Evolutionary conservation across 2,329 filamentous ascomycete genomes (phyloP), one percentile per base, ranked within the genome.

Genomic region (Dactylonectria estremocensis): DNA sequence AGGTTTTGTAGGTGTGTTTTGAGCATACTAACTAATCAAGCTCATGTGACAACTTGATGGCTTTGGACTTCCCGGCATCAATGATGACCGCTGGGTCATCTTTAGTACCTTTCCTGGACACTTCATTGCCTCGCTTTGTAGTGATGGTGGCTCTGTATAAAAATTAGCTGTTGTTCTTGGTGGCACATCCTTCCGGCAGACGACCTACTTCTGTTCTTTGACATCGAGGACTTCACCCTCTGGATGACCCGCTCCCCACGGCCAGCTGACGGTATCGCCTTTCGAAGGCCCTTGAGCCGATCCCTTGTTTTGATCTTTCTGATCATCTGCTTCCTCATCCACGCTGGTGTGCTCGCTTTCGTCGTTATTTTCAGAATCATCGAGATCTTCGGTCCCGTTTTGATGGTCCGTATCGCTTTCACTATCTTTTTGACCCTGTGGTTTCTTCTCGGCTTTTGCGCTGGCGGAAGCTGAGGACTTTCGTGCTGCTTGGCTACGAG

Each of bases 211-310:
- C 28, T 83, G 80, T 0, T 72, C 76, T 66, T 84, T 84, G 49
- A 85, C 83, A 14, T 85, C 82, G 3, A 84, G 69, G 1, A 85
- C 83, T 14, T 83, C 83, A 2, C 83, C 83, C 65, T 83, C 66
- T 1, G 83, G 82, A 20, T 84, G 78, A 9, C 82, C 83, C 18
- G 75, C 75, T 13, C 83, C 83, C 83, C 83, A 85, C 28, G 83
- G 83, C 83, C 83, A 85, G 69, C 81, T 84, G 8, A 85, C 83
- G 0, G 78, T 85, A 8, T 85, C 82, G 2, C 83, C 83, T 50
- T 79, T 76, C 31, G 81, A 70, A 0, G 80, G 81, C 78, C 80
- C 5, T 82, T 6, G 74, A 70, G 6, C 53, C 55, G 11, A 58
- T 57, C 1, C 62, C 46, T 9, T 54, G 54, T 33, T 61, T 18